Conservation (phyloP, 73 alveolate genomes). For the Tetrahymena malaccensis region DNA sequence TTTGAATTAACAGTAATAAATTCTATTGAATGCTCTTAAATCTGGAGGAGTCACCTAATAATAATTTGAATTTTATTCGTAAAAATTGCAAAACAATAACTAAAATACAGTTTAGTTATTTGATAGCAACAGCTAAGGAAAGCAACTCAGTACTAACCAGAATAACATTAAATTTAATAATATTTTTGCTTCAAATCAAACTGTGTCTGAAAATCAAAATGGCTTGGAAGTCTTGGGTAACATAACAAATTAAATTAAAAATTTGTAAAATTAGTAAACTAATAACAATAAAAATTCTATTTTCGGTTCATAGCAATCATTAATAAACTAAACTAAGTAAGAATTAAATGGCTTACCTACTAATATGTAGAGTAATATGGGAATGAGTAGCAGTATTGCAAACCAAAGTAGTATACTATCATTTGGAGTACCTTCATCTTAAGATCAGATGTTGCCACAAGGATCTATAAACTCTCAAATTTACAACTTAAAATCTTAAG, state of each 20-base stretch:
- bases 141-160: neutral
- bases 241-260: neutral
- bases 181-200: neutral
- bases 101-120: neutral
- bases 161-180: neutral
- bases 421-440: neutral
- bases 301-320: neutral
- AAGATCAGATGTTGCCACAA: neutral
- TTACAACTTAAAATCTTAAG: neutral
- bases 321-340: neutral
- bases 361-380: neutral
- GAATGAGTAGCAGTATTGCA: neutral
- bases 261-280: neutral
- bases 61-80: neutral
- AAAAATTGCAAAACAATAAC: neutral
- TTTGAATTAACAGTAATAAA: neutral
- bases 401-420: neutral
- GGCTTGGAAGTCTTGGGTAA: neutral
- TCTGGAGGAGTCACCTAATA: neutral
- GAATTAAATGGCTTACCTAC: neutral
- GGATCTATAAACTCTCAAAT: neutral
- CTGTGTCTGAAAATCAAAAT: neutral
- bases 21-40: neutral
- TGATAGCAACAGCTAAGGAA: neutral
- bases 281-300: neutral